Base-by-base conservation (phyloP, 352 stramenopile genomes). In the Pythium monospermum region DNA sequence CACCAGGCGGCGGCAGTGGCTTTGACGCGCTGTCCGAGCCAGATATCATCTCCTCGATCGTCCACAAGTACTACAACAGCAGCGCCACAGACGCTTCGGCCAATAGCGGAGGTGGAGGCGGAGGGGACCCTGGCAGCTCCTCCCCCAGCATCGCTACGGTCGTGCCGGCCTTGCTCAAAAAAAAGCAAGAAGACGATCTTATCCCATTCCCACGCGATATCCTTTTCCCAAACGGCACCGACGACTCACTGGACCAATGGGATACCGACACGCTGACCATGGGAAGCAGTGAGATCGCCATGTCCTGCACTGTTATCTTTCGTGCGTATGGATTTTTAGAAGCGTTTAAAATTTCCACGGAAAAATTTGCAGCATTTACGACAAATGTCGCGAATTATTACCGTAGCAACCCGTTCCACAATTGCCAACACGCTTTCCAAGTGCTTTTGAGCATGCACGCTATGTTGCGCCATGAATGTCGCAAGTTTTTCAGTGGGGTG, bases 341-440 rank as follows among this genome's bases (percentile, higher is more conserved):
- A 7, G 42, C 49, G 30, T 83, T 73, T 23, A 36, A 42, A 22
- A 71, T 83, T 33, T 46, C 58, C 11, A 27, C 22, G 19, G 57
- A 73, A 22, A 80, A 75, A 43, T 41, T 81, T 25, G 43, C 55
- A 22, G 40, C 53, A 12, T 78, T 83, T 31, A 45, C 70, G 7
- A 46, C 47, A 19, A 59, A 57, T 35, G 64, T 83, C 2, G 70
- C 68, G 4, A 81, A 84, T 39, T 77, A 86, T 47, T 91, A 91
- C 61, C 70, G 73, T 18, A 71, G 71, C 33, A 89, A 89, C 46
- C 59, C 80, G 39, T 93, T 89, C 53, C 83, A 94, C 69, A 91
- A 85, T 50, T 85, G 84, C 21, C 73, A 91, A 36, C 81, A 94
- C 41, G 80, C 59, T 6, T 80, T 91, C 36, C 73, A 87, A 46